Base-by-base conservation (phyloP, 1,139 yeast genomes). In the Saccharomycopsis crataegensis region DNA sequence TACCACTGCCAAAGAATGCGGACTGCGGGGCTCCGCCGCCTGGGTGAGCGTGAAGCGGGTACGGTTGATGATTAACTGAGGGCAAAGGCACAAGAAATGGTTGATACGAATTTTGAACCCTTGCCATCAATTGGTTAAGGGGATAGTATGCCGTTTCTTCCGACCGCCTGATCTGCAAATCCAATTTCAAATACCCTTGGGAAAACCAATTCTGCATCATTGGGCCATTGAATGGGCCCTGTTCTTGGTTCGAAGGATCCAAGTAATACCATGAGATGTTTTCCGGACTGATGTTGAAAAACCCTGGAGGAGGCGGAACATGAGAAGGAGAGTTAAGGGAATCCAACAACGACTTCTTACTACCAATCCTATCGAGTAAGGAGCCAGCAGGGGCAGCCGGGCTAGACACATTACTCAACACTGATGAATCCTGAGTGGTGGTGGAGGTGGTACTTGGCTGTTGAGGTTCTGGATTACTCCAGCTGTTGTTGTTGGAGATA, bases 141-240 rank as follows among this genome's bases (percentile, higher is more conserved):
- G 80, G 67, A 44, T 65, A 46, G 34, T 34, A 48, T 12, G 55
- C 53, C 1, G 62, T 56, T 53, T 78, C 81, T 43, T 72, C 80
- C 43, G 70, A 73, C 45, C 91, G 75, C 58, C 86, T 76, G 54
- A 88, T 72, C 49, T 71, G 70, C 59, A 88, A 70, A 56, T 78
- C 80, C 14, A 73, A 74, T 51, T 71, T 72, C 59, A 88, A 73
- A 68, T 85, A 86, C 1, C 83, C 82, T 37, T 77, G 79, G 6
- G 76, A 65, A 58, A 77, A 78, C 96, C 96, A 88, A 52, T 74
- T 80, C 60, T 87, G 94, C 96, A 88, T 88, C 71, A 78, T 69
- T 33, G 72, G 69, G 1, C 94, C 90, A 52, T 75, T 74, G 65
- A 87, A 88, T 2, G 96, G 96, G 31, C 96, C 96, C 64, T 86